Base-by-base conservation (phyloP, 208 protist genomes). In the Trypanosoma mega region DNA sequence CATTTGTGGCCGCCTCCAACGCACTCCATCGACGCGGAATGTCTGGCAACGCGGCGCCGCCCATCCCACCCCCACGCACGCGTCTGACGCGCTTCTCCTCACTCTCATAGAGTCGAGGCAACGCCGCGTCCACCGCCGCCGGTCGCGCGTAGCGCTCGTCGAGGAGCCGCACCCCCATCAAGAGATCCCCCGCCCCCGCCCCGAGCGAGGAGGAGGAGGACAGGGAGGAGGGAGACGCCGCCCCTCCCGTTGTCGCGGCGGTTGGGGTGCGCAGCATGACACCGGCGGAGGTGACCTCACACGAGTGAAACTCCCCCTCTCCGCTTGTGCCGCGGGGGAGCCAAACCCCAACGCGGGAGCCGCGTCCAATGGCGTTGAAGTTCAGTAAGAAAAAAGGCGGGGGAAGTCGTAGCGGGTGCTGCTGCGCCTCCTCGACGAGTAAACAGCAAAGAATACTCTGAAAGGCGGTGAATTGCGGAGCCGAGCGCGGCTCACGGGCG, bases 301-400 rank as follows among this genome's bases (percentile, higher is more conserved):
- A 74, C 2, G 61, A 51, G 47, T 74, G 47, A 39, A 81, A 81
- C 20, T 77, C 58, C 16, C 69, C 75, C 11, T 72, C 43, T 31
- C 56, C 39, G 9, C 3, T 47, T 39, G 33, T 16, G n/a, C 1
- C 30, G 7, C 49, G 54, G 14, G 78, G 78, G 18, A 86, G 57
- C 71, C 76, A 80, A 12, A 90, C 64, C 1, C 63, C 66, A 20
- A 91, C 59, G 9, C 62, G 50, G 3, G 76, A 81, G 14, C 74
- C 78, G 9, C 68, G 51, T 0, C 72, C 78, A 18, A 92, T 44
- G 4, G 72, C 1, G 23, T 87, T 74, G 41, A 85, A 85, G 3
- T 80, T 77, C 9, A 89, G 36, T n/a, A 92, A 43, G 63, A 87
- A 67, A 65, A 78, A 68, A 24, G 70, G 66, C 30, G 85, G 81